These are phyloP conservation scores for Clarireedia sp. DNA, from an alignment of 2,329 filamentous ascomycete genomes.

Conservation along the genomic window DNA sequence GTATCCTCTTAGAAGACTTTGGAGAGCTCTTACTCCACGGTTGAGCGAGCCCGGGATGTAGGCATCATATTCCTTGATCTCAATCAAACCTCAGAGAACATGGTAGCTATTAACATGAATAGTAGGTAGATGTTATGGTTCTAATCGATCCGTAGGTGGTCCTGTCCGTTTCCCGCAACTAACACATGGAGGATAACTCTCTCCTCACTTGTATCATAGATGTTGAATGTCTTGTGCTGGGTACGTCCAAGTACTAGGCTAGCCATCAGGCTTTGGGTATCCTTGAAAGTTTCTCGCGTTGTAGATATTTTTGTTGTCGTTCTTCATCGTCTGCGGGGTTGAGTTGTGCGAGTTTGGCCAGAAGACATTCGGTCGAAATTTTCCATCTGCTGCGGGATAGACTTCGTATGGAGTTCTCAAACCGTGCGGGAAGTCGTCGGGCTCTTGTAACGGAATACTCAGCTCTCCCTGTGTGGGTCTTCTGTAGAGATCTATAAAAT, in stretches of 20 bases:
- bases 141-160: background rate
- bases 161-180: background rate
- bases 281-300: background rate
- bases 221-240: slow-evolving; percentile 5
- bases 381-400: background rate
- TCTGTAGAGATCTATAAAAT: background rate
- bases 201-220: slow-evolving; percentile 2
- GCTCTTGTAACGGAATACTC: background rate
- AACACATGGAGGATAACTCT: slow-evolving; percentile 1
- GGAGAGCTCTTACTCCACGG: slow-evolving; percentile 2
- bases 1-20: background rate
- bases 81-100: background rate
- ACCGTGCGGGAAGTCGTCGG: background rate
- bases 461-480: background rate
- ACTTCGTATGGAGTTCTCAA: slow-evolving; percentile 1
- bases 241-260: slow-evolving; percentile 2
- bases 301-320: background rate
- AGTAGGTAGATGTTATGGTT: too few species aligned
- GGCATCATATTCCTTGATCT: background rate
- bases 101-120: too few species aligned
- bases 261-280: background rate
- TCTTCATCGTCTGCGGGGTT: background rate
- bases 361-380: background rate
- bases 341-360: background rate
- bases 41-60: background rate